Conservation (phyloP, 1,284 basidiomycete genomes). For the Meira miltonrushii region DNA sequence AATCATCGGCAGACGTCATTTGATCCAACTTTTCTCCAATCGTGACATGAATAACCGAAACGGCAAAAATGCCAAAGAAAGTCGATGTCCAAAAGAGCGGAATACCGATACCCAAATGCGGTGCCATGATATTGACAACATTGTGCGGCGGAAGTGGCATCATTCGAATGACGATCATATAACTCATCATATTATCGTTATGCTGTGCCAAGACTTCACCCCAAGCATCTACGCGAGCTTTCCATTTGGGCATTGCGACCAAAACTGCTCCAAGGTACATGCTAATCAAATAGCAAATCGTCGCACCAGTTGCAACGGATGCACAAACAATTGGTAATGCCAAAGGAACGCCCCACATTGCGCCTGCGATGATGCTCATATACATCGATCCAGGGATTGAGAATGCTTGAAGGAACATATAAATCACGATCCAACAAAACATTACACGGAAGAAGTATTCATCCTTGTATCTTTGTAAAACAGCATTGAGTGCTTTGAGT, state of each 20-base stretch:
- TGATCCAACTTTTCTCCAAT: slow-evolving; percentile 84
- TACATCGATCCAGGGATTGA: slow-evolving; percentile 97
- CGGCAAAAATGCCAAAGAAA: slow-evolving; percentile 83
- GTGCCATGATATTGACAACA: slow-evolving; percentile 78
- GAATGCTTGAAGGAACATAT: slow-evolving; percentile 92
- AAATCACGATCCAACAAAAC: slow-evolving; percentile 59
- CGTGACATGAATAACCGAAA: slow-evolving; percentile 88
- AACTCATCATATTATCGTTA: slow-evolving; percentile 73
- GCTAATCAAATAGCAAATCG: slow-evolving; percentile 87
- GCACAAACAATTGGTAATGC: slow-evolving; percentile 86
- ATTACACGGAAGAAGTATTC: slow-evolving; percentile 52
- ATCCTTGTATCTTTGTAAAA: slow-evolving; percentile 54
- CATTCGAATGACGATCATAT: slow-evolving; percentile 76
- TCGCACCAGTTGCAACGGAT: slow-evolving; percentile 83
- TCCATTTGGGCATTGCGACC: slow-evolving; percentile 63
- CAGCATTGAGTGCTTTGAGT: slow-evolving; percentile 48
- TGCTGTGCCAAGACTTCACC: slow-evolving; percentile 66
- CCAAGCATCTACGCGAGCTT: slow-evolving; percentile 74
- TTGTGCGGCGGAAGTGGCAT: slow-evolving; percentile 80
- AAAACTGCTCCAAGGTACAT: slow-evolving; percentile 65
- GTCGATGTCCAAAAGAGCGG: slow-evolving; percentile 84
- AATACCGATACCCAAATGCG: slow-evolving; percentile 82
- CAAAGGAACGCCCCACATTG: slow-evolving; percentile 85
- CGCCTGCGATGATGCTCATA: slow-evolving; percentile 89
- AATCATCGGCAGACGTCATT: slow-evolving; percentile 88